A percentile compares a stretch with the other conserved stretches of the same genome.
phyloP scores from a whole-genome alignment of 768 basidiomycete species.

The Suillus subaureus region DNA sequence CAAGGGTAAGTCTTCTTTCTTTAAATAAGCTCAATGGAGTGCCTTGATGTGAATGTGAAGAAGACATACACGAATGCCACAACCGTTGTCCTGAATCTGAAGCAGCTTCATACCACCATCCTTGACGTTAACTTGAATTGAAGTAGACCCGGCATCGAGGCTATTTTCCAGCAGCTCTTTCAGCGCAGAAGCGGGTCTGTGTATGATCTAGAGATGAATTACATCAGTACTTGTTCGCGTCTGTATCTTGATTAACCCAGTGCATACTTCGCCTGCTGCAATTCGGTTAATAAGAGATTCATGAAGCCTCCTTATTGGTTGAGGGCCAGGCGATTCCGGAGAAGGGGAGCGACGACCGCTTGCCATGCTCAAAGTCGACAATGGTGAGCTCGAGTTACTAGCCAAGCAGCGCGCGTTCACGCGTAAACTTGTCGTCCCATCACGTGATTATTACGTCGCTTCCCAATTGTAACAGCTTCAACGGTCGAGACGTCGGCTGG shows the following conservation, averaged over 20 bases:
- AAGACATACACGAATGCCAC: constrained; percentile 80
- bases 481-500: too few species aligned
- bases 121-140: constrained; percentile 86
- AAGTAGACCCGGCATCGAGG: constrained; percentile 90
- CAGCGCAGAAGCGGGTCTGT: constrained; percentile 89
- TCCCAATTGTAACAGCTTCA: too few species aligned
- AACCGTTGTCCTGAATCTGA: constrained; percentile 96
- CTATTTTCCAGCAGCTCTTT: constrained; percentile 96
- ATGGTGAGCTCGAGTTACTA: background rate
- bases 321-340: constrained; percentile 43
- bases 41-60: background rate
- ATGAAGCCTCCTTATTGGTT: constrained; percentile 73
- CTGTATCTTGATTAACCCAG: background rate
- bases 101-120: constrained; percentile 95
- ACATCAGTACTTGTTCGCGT: constrained; percentile 1
- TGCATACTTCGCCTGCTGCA: constrained; percentile 70
- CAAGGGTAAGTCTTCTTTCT: constrained; percentile 89
- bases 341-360: constrained; percentile 8
- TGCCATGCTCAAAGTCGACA: background rate
- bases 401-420: background rate
- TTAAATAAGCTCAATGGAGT: background rate
- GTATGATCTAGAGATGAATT: constrained; percentile 65
- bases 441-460: background rate
- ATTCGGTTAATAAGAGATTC: constrained; percentile 90
- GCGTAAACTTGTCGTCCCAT: background rate